Evolutionary conservation across 2,329 filamentous ascomycete genomes (phyloP), one percentile per base, ranked within the genome.

Genomic region (Aspergillus jensenii): DNA sequence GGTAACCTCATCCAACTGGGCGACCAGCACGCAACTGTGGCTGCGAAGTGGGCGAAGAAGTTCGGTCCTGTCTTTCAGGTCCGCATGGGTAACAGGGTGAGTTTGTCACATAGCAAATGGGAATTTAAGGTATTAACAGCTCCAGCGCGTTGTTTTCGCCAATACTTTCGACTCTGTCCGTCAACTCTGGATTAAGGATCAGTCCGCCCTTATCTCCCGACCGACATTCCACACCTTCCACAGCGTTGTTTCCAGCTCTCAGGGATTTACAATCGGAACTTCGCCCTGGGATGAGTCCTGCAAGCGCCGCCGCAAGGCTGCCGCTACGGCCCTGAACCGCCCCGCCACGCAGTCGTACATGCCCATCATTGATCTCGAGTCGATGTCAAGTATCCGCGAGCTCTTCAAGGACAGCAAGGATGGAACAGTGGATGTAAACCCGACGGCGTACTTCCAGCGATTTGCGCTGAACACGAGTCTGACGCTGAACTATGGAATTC

Each of bases 211-310:
- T 58, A 91, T 92, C 66, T 92, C 89, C 1, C 84, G 90, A 2
- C 90, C 90, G 0, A 90, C 82, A 23, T 84, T 92, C 48, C 89
- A 93, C 73, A 93, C 90, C 1, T 93, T 93, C 73, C 90, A 93
- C 74, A 89, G 83, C 5, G 87, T 93, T 4, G 87, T 92, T 3
- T 91, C 89, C 1, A 85, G 82, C 35, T 90, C 88, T 0, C 88
- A 91, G 65, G 90, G 90, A 6, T 90, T 91, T 73, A 93, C 90
- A 0, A 91, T 95, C 60, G 90, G 90, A 1, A 91, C 90, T 0
- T 92, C 89, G 0, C 90, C 90, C 0, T 95, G 90, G 88, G 89
- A 93, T 61, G 90, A 91, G 51, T 90, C 87, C 2, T 91, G 89
- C 76, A 93, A 93, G 73, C 79, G 82, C 23, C 83, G 90, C 9